phyloP scores from a whole-genome alignment of 1,284 basidiomycete genomes.

The Rhodotorula sp. region DNA sequence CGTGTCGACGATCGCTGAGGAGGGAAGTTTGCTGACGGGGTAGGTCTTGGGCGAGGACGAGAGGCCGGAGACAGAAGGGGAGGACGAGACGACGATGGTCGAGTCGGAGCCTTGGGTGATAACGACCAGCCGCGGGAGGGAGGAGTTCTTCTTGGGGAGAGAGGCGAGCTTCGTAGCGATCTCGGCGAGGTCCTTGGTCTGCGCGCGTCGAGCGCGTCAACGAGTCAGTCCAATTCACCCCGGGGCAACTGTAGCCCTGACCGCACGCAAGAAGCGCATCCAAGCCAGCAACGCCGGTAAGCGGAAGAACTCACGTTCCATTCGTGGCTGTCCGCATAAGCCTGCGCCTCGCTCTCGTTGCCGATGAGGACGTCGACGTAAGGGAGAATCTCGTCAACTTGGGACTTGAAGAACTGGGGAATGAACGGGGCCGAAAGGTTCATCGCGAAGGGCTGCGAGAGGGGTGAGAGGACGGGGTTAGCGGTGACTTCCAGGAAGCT shows the following conservation, averaged over 20 bases:
- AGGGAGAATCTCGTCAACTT: conserved; percentile 74
- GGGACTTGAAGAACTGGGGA: conserved; percentile 83
- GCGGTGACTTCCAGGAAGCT: too few relatives aligned
- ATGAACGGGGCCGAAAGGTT: conserved; percentile 99
- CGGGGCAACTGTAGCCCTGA: background rate
- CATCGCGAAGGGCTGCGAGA: conserved; percentile 69
- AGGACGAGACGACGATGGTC: conserved; percentile 71
- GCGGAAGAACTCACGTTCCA: conserved; percentile 49
- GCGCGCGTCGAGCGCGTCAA: conserved; percentile 15
- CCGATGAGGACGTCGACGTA: conserved; percentile 85
- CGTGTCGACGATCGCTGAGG: conserved; percentile 85
- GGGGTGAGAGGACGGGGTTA: too few relatives aligned
- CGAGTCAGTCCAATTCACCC: background rate
- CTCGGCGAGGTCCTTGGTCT: conserved; percentile 62
- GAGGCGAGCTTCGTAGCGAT: conserved; percentile 72
- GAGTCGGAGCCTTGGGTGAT: conserved; percentile 86
- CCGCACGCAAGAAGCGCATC: too few relatives aligned
- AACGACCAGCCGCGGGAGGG: conserved; percentile 67
- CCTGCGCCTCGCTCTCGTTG: conserved; percentile 90
- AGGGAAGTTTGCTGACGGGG: conserved; percentile 63
- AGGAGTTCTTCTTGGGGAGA: conserved; percentile 66
- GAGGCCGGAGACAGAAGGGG: conserved; percentile 55
- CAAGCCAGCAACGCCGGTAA: too few relatives aligned
- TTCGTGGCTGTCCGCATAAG: conserved; percentile 70
- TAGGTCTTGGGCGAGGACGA: conserved; percentile 57